Base-by-base conservation (phyloP, 495 filamentous ascomycete species). In the Penicillium paradoxum region DNA sequence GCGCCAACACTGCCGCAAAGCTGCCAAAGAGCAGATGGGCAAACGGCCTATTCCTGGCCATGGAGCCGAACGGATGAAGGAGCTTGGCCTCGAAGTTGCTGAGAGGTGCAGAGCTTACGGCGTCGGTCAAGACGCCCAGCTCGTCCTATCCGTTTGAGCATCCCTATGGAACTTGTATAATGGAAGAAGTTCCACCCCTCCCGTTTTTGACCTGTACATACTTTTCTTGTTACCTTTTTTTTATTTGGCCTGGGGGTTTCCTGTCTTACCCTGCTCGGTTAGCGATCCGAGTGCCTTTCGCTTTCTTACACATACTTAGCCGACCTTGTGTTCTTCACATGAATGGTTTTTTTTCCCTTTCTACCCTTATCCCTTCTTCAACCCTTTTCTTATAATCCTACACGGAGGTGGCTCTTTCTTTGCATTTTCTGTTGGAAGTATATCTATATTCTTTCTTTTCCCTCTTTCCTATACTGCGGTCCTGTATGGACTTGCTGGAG, bases 51-150 rank as follows among this genome's bases (percentile, higher is more conserved):
- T 79, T 65, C 89, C 88, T 37, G 95, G 93, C 42, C 88, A 89
- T 67, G 93, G 93, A 43, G 88, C 87, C 14, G 86, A 96, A 77
- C 80, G 91, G 63, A 98, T 98, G 93, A 80, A 89, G 59, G 90
- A 96, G 68, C 76, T 97, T 53, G 93, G 91, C 51, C 77, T 97
- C 56, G 83, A 90, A 64, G 88, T 91, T 77, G 88, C 87, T 49
- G 89, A 79, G 67, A 71, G 77, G 57, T 73, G 82, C 66, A 89
- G 87, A 74, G 78, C 80, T 55, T 85, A 84, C 49, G 84, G 74
- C 49, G 72, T 79, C 53, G 74, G 73, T 44, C 69, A 78, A 63
- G 68, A 81, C 60, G 70, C 82, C 53, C 86, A 88, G 67, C 90
- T 89, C 76, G 86, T 95, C 68, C 79, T 93, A 73, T 92, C 89